Conservation (phyloP, 2,329 filamentous ascomycete genomes). For the Phialophora verrucosa region DNA sequence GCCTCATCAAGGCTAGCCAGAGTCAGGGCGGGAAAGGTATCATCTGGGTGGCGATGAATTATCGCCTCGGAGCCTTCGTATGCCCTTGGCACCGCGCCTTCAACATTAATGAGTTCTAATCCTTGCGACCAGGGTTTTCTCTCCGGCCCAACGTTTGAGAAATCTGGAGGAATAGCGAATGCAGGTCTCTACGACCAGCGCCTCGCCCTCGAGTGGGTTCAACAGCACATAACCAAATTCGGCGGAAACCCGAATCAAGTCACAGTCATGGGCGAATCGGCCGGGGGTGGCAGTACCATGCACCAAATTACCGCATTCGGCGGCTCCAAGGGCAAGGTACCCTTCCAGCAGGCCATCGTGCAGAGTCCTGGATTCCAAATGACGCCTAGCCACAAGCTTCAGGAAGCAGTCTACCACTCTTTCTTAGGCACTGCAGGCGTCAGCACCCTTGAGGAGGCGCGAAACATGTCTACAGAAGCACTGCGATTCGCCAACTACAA, state of each 20-base stretch:
- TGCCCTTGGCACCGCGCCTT: not conserved
- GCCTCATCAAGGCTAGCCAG: slow-evolving; percentile 51
- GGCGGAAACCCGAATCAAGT: slow-evolving; percentile 59
- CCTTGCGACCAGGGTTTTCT: slow-evolving; percentile 46
- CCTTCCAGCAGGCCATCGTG: slow-evolving; percentile 49
- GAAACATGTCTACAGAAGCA: slow-evolving; percentile 49
- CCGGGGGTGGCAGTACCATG: slow-evolving; percentile 60
- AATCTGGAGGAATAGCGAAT: slow-evolving; percentile 52
- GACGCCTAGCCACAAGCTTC: slow-evolving; percentile 43
- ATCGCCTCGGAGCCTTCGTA: slow-evolving; percentile 55
- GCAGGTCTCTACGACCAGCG: slow-evolving; percentile 60
- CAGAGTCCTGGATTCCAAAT: slow-evolving; percentile 54
- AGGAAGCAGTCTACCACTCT: slow-evolving; percentile 48
- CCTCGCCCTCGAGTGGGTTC: slow-evolving; percentile 61
- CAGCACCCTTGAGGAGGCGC: slow-evolving; percentile 50
- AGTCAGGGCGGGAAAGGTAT: slow-evolving; percentile 48
- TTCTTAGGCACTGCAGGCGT: slow-evolving; percentile 53
- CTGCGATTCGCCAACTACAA: slow-evolving; percentile 50
- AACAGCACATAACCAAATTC: slow-evolving; percentile 60
- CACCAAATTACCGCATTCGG: slow-evolving; percentile 62
- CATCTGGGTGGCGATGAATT: slow-evolving; percentile 56
- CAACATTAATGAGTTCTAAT: not conserved
- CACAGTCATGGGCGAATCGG: slow-evolving; percentile 59
- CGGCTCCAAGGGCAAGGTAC: slow-evolving; percentile 42
- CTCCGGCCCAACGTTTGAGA: slow-evolving; percentile 51